These are phyloP conservation scores for Fraxinus latifolia DNA, from an alignment of 305 asterid species.

Conservation along the genomic window DNA sequence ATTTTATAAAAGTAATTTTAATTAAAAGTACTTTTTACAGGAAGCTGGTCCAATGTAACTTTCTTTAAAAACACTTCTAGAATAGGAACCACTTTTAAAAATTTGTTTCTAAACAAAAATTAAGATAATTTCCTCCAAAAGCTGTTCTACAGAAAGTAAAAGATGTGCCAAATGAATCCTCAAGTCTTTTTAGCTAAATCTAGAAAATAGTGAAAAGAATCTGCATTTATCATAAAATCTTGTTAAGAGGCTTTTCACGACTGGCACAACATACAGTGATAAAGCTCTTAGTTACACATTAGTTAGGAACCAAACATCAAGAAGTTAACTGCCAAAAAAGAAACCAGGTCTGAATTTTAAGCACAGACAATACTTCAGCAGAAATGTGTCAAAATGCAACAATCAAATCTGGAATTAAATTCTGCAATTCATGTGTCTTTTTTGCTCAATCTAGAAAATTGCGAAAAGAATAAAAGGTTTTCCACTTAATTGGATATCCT, in stretches of 20 bases:
- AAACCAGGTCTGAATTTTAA: background rate
- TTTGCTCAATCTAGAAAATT: background rate
- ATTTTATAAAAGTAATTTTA: too few species aligned
- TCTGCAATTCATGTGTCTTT: background rate
- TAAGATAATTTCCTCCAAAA: background rate
- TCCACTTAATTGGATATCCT: background rate
- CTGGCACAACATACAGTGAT: background rate
- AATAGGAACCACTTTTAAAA: background rate
- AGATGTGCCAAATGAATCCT: background rate
- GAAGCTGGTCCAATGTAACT: background rate
- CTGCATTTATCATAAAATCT: background rate
- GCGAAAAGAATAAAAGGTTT: background rate
- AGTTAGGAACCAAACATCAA: background rate
- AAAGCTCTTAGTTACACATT: background rate
- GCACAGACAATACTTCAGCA: background rate
- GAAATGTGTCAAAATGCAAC: background rate
- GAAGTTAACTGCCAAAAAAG: background rate
- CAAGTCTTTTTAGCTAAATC: background rate
- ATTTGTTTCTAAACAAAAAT: too few species aligned
- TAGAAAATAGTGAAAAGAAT: background rate
- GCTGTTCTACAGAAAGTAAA: background rate
- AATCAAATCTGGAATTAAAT: background rate
- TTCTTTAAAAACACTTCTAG: background rate
- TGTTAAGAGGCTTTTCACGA: background rate
- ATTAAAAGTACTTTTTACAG: too few species aligned